Evolutionary conservation across 805 yeast species (phyloP).

Genomic region (Nakazawaea peltata): DNA sequence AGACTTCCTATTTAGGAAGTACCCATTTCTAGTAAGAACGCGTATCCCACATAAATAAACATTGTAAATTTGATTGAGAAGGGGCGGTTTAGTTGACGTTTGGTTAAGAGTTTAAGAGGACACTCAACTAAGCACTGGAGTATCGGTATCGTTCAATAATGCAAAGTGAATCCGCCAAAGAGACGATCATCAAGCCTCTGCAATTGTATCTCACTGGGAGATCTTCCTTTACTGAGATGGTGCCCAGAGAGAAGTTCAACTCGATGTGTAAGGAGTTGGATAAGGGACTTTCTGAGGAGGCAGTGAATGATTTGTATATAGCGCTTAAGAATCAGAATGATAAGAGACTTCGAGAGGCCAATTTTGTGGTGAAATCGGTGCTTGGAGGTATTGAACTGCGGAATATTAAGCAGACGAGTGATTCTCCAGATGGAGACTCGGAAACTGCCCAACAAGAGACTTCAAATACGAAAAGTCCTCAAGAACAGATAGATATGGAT

Average conservation of each 20-base stretch:
- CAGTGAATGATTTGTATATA: slow-evolving; percentile 1
- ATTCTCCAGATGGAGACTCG: not conserved
- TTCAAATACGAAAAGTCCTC: too few relatives aligned
- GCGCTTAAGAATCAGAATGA: slow-evolving; percentile 4
- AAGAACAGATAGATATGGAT: not conserved
- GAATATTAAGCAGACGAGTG: not conserved
- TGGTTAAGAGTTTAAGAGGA: too few relatives aligned
- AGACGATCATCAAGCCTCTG: slow-evolving; percentile 1
- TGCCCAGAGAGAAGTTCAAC: slow-evolving; percentile 5
- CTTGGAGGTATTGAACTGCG: not conserved
- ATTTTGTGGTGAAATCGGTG: not conserved
- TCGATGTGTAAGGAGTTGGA: not conserved
- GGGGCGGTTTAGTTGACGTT: too few relatives aligned
- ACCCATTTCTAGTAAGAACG: too few relatives aligned
- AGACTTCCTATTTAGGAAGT: too few relatives aligned
- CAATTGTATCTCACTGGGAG: slow-evolving; percentile 8
- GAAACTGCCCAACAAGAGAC: too few relatives aligned
- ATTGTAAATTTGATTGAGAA: too few relatives aligned
- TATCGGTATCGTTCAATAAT: too few relatives aligned
- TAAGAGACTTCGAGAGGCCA: slow-evolving; percentile 3
- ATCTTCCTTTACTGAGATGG: slow-evolving; percentile 6
- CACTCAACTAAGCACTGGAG: too few relatives aligned
- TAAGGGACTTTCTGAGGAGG: not conserved
- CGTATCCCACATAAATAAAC: too few relatives aligned
- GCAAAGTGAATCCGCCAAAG: too few relatives aligned